Conservation (phyloP, 345 rosid genomes). For the Rhodamnia rubescens region DNA sequence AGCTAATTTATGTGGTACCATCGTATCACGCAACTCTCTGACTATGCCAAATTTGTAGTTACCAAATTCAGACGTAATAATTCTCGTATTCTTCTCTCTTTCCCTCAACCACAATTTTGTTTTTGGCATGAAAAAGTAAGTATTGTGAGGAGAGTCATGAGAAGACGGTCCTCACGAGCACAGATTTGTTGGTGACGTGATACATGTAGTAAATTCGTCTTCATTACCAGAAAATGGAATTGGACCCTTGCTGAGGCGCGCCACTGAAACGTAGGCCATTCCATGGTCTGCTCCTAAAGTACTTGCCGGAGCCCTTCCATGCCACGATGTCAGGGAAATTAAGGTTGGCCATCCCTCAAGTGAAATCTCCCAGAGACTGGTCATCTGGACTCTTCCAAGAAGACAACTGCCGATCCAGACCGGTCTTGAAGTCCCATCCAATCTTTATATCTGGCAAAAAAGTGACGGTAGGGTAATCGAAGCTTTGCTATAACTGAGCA, state of each 20-base stretch:
- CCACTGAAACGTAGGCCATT: slow-evolving; percentile 27
- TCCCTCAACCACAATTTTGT: neutral
- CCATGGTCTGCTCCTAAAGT: slow-evolving; percentile 21
- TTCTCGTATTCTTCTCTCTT: neutral
- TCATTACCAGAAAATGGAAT: slow-evolving; percentile 3
- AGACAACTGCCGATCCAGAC: neutral
- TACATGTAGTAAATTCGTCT: slow-evolving; percentile 9
- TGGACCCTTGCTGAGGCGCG: slow-evolving; percentile 1
- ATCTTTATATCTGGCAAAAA: slow-evolving; percentile 34
- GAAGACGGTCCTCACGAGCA: neutral
- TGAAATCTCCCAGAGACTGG: slow-evolving; percentile 19
- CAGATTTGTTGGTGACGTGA: neutral
- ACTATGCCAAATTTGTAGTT: neutral
- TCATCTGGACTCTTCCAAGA: slow-evolving; percentile 28
- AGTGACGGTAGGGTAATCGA: slow-evolving; percentile 33
- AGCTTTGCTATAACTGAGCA: slow-evolving; percentile 28
- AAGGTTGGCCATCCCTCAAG: slow-evolving; percentile 8
- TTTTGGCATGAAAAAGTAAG: neutral
- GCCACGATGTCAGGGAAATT: slow-evolving; percentile 12
- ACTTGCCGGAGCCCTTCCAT: neutral
- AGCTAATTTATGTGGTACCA: neutral
- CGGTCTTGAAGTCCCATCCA: slow-evolving; percentile 15
- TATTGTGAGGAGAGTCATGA: neutral
- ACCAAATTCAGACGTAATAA: neutral
- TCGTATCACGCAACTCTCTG: neutral